Percentiles rank a stretch among this genome's conserved stretches.
These are phyloP conservation scores for Tetrahymena malaccensis DNA, from an alignment of 73 alveolate genomes.

Conservation along the genomic window DNA sequence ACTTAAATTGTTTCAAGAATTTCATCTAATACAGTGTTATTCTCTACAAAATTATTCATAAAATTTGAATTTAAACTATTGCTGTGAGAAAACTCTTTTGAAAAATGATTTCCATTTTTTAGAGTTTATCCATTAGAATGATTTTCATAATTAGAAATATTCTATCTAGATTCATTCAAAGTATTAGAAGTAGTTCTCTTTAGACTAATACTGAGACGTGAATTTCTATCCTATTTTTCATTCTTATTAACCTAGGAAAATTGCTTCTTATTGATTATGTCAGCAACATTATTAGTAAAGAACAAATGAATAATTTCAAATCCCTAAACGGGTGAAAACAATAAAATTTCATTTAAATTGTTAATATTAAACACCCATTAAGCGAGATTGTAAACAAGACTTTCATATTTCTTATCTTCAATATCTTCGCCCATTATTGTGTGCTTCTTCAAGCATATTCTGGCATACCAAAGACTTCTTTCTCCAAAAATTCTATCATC, in stretches of 20 bases:
- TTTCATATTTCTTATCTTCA: background rate
- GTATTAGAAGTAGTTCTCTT: background rate
- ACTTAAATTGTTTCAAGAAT: background rate
- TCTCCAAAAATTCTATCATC: background rate
- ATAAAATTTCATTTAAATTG: background rate
- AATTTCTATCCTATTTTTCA: background rate
- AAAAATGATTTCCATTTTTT: background rate
- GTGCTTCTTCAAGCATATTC: background rate
- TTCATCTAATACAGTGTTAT: background rate
- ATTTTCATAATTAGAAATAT: background rate
- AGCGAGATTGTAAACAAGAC: background rate
- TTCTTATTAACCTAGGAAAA: background rate
- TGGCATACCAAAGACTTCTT: background rate
- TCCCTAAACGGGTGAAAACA: background rate
- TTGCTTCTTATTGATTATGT: background rate
- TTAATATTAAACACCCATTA: background rate
- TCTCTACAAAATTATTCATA: background rate
- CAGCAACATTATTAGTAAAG: background rate
- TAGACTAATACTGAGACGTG: background rate
- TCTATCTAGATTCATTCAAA: background rate
- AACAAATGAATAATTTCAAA: background rate
- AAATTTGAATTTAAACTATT: background rate
- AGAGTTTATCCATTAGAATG: background rate
- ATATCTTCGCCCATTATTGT: background rate
- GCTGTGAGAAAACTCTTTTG: background rate